phyloP scores from a whole-genome alignment of 2,329 filamentous ascomycete species.

The Hymenoscyphus albidus region DNA sequence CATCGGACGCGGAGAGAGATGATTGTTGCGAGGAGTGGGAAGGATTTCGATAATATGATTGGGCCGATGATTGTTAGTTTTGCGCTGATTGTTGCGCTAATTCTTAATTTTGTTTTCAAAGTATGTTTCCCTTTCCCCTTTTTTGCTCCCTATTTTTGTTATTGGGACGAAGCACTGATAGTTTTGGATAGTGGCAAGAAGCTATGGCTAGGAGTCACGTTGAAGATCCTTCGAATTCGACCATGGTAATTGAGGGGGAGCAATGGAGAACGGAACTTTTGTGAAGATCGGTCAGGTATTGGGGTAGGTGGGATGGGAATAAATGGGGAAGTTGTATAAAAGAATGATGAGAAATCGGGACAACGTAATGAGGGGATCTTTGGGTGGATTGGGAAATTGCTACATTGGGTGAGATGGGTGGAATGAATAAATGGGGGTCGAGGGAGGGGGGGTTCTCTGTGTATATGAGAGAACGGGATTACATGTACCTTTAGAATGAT shows the following conservation, averaged over 20 bases:
- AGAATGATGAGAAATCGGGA: not conserved
- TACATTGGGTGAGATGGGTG: not conserved
- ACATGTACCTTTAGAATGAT: no score
- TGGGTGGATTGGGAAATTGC: not conserved
- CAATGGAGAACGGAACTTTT: constrained; percentile 20
- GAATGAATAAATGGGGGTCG: not conserved
- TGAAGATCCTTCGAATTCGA: constrained; percentile 14
- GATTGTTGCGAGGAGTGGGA: constrained; percentile 82
- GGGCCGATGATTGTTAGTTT: constrained; percentile 81
- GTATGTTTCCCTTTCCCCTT: constrained; percentile 40
- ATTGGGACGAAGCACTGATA: not conserved
- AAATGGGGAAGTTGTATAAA: not conserved
- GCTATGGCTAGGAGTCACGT: constrained; percentile 21
- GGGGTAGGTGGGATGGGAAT: not conserved
- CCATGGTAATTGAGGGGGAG: not conserved
- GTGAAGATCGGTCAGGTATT: not conserved
- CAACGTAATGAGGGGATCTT: not conserved
- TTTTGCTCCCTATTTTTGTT: not conserved
- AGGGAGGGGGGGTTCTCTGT: no score
- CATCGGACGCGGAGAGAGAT: constrained; percentile 71
- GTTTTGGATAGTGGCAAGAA: constrained; percentile 25
- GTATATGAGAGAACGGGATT: no score
- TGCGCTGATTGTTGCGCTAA: constrained; percentile 71
- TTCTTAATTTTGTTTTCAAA: constrained; percentile 87
- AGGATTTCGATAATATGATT: constrained; percentile 85